Percentiles rank a stretch among this genome's conserved stretches.
Conservation (phyloP, 257 asterid genomes). For the Misopates orontium region DNA sequence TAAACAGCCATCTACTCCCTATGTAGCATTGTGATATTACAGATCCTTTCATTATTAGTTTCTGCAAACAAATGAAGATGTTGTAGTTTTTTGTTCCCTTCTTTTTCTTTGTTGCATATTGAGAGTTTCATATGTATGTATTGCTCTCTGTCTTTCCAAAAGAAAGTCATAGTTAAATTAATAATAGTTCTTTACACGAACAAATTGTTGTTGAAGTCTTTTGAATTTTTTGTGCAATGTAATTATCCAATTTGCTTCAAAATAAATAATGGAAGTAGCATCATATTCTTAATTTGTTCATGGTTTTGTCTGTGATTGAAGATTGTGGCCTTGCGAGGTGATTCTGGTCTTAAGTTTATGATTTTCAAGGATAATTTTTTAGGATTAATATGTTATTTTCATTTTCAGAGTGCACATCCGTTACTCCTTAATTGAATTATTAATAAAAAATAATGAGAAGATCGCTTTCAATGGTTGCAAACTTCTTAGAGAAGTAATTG, state of each 20-base stretch:
- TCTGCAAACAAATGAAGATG: constrained; percentile 36
- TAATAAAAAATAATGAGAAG: background rate
- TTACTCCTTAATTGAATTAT: too few species aligned
- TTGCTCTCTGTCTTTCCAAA: constrained; percentile 20
- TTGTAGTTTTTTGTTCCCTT: constrained; percentile 21
- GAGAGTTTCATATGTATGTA: constrained; percentile 30
- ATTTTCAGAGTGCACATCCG: too few species aligned
- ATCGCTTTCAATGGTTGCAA: background rate
- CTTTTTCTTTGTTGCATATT: too few species aligned
- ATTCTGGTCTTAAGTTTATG: background rate
- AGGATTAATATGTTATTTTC: background rate
- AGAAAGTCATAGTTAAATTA: constrained; percentile 27
- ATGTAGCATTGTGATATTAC: constrained; percentile 23
- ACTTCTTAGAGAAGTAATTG: background rate
- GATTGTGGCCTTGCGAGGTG: background rate
- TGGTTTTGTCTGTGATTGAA: background rate
- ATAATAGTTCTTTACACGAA: constrained; percentile 8
- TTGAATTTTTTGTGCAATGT: background rate
- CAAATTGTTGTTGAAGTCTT: too few species aligned
- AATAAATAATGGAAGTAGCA: too few species aligned
- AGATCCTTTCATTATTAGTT: constrained; percentile 13
- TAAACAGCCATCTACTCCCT: constrained; percentile 26
- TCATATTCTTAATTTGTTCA: background rate
- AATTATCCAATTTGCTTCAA: too few species aligned
- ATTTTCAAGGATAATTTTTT: background rate